Base-by-base conservation (phyloP, 371 early-diverging fungal species). In the Apophysomyces variabilis region DNA sequence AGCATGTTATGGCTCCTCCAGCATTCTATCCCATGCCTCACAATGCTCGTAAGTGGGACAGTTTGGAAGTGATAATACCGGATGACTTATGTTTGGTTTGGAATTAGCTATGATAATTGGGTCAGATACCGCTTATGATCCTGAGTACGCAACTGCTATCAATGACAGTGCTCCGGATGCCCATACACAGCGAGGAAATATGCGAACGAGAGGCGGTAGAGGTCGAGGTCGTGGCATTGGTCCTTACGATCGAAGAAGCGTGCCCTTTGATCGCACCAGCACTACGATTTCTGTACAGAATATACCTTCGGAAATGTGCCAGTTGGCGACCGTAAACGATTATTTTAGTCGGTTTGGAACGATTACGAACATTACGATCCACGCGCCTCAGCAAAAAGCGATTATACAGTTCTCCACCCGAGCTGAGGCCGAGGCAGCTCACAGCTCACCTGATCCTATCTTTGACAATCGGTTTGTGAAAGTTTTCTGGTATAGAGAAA, bases 401-500 rank as follows among this genome's bases (percentile, higher is more conserved):
- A 65, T 87, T 16, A 66, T 93, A 35, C 86, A 89, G 61, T 93
- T 87, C 68, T 67, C 76, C 56, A 68, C 72, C 2, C 72, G 75
- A 38, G 75, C 75, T 1, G 91, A 90, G 71, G 93, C 93, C 14
- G 67, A 66, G 21, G 81, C 79, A 14, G 92, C 92, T 6, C 83
- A 87, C 68, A 73, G 76, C 58, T 88, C 85, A 12, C 90, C 93
- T 1, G 88, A 89, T 9, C 82, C 88, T 14, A 82, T 91, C 35
- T 93, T 92, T 70, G 85, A 79, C 18, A 92, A 93, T 72, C 85
- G 93, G 4, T 93, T 92, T 67, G 92, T 93, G 44, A 89, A 88
- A 64, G 88, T 92, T 13, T 92, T 75, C 71, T 92, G 88, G 85
- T 73, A 80, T 32, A 67, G 65, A 37, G 65, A 60, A 41, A 45